Evolutionary conservation across 495 filamentous ascomycete species (phyloP), one percentile per base, ranked within the genome.

Genomic region (Bathelium albidoporum): DNA sequence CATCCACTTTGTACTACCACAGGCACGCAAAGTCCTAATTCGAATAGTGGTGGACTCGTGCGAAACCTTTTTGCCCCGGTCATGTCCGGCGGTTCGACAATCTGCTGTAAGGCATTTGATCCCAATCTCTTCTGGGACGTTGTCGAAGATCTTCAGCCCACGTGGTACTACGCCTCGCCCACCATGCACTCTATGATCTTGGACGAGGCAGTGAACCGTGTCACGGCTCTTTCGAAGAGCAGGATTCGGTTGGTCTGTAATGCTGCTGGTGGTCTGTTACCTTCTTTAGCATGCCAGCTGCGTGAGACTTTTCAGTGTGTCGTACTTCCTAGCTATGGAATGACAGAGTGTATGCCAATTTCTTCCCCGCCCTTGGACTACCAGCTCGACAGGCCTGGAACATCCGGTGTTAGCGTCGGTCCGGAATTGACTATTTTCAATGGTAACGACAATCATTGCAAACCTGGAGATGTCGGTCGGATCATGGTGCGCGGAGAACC

Each of bases 281-380:
- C 77, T 14, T 68, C 74, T 0, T 69, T 79, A 34, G 76, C 77
- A 0, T 61, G 62, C 12, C 70, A 72, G 55, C 64, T 80, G 5
- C 68, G 66, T 58, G 67, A 76, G 34, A 72, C 72, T 0, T 80
- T 80, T 64, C 49, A 55, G 24, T 75, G 75, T 41, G 66, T 66
- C 1, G 72, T 80, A 20, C 69, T 80, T 18, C 76, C 76, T 44
- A 77, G 75, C 61, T 80, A 80, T 67, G 78, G 76, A 16, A 79
- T 80, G 77, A 80, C 78, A 7, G 78, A 79, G 68, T 79, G 77
- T 64, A 79, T 78, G 73, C 77, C 78, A 3, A 79, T 79, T 45
- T 76, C 75, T 16, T 75, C 75, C 5, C 78, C 78, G 0, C 71
- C 76, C 5, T 60, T 74, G 58, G 55, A 72, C 59, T 79, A 79